phyloP scores from a whole-genome alignment of 2,329 filamentous ascomycete species.

The Monosporascus sp. region DNA sequence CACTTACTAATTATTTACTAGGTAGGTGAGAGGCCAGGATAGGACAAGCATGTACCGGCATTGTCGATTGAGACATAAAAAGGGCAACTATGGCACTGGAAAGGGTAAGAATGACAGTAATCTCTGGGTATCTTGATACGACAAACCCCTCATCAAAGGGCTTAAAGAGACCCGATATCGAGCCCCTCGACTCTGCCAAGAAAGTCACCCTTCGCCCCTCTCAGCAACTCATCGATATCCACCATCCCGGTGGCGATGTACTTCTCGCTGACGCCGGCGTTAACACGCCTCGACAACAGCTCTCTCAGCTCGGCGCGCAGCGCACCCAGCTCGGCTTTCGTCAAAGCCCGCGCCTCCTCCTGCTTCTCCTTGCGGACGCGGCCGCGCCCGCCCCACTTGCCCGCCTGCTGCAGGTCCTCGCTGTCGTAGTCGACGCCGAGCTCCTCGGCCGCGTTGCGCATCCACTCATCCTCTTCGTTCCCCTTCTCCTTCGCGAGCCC shows the following conservation, averaged over 20 bases:
- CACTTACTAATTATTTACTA: too few relatives aligned
- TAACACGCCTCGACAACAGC: slow-evolving; percentile 68
- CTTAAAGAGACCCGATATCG: slow-evolving; percentile 30
- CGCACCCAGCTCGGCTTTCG: slow-evolving; percentile 67
- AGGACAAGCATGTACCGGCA: too few relatives aligned
- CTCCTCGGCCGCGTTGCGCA: slow-evolving; percentile 81
- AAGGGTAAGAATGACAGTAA: too few relatives aligned
- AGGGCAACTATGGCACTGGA: too few relatives aligned
- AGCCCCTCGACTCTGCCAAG: slow-evolving; percentile 47
- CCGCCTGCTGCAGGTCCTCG: slow-evolving; percentile 69
- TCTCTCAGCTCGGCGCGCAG: slow-evolving; percentile 68
- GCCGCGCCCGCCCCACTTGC: slow-evolving; percentile 62
- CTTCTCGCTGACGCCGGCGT: slow-evolving; percentile 79
- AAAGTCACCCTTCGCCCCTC: slow-evolving; percentile 62
- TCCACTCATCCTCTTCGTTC: slow-evolving; percentile 76
- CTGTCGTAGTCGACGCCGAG: slow-evolving; percentile 91
- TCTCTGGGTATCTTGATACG: too few relatives aligned
- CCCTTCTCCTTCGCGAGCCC: slow-evolving; percentile 82
- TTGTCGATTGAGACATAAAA: too few relatives aligned
- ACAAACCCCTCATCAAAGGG: too few relatives aligned
- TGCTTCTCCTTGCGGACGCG: slow-evolving; percentile 70
- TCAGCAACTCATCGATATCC: slow-evolving; percentile 69
- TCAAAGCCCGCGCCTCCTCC: slow-evolving; percentile 59
- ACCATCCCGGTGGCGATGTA: slow-evolving; percentile 82
- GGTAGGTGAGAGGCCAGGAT: too few relatives aligned